Percentiles rank a stretch among this genome's conserved stretches.
These are phyloP conservation scores for Ustilago xerochloae DNA, from an alignment of 1,284 basidiomycete species.

Conservation along the genomic window DNA sequence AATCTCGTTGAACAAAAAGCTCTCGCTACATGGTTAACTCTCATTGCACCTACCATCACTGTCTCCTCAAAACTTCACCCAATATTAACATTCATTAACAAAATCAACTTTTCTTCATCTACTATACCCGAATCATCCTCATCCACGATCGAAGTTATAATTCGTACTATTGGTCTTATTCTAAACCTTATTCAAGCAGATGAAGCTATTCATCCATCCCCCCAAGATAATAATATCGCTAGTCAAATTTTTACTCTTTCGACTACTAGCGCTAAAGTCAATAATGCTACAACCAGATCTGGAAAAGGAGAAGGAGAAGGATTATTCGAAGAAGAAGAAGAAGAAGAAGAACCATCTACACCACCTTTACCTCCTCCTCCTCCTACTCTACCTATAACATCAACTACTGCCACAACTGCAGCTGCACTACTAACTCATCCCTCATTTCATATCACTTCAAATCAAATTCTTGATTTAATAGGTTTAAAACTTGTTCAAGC, in stretches of 20 bases:
- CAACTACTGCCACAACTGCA: not conserved
- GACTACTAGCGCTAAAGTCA: not conserved
- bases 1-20: conserved; percentile 42
- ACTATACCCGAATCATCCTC: not conserved
- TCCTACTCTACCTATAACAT: not conserved
- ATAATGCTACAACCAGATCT: not conserved
- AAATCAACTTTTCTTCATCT: conserved; percentile 5
- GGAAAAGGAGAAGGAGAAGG: conserved; percentile 5
- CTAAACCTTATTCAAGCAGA: no score
- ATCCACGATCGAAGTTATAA: conserved; percentile 6
- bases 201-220: no score
- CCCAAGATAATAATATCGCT: no score
- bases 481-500: conserved; percentile 16
- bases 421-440: not conserved
- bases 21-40: conserved; percentile 15
- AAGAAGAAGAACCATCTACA: conserved; percentile 32
- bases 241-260: no score
- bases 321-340: conserved; percentile 39
- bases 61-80: not conserved
- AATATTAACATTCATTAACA: conserved; percentile 10
- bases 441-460: not conserved
- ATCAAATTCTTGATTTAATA: conserved; percentile 11
- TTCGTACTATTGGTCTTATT: conserved; percentile 7
- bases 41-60: not conserved
- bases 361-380: conserved; percentile 26